phyloP scores from a whole-genome alignment of 1,284 basidiomycete genomes.

The Heliocybe sulcata region DNA sequence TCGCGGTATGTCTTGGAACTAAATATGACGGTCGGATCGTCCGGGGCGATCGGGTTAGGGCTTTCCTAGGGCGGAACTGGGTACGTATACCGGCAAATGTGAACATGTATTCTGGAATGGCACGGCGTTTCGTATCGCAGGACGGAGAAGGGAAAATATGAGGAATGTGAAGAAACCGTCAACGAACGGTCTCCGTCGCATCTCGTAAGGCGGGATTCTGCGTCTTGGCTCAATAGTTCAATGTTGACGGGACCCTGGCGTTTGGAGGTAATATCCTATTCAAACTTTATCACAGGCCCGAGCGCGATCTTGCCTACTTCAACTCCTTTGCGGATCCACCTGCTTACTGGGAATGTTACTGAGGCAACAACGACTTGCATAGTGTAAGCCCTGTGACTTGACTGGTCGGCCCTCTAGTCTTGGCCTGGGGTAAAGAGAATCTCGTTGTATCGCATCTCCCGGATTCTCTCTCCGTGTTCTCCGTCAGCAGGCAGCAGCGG shows the following conservation, averaged over 20 bases:
- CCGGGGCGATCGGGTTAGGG: background rate
- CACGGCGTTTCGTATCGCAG: background rate
- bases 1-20: background rate
- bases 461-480: too few relatives aligned
- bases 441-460: too few relatives aligned
- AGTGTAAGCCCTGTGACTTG: too few relatives aligned
- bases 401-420: too few relatives aligned
- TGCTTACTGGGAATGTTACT: too few relatives aligned
- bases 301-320: too few relatives aligned
- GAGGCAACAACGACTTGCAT: too few relatives aligned
- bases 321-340: too few relatives aligned
- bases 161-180: background rate
- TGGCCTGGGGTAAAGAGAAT: too few relatives aligned
- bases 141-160: background rate
- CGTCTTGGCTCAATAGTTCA: background rate
- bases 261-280: background rate
- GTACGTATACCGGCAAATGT: background rate
- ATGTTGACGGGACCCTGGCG: background rate
- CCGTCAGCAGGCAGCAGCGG: too few relatives aligned
- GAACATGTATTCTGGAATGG: too few relatives aligned
- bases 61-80: background rate
- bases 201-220: background rate
- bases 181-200: background rate
- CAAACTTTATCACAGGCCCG: too few relatives aligned
- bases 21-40: background rate